Percentiles rank a stretch among this genome's conserved stretches.
These are phyloP conservation scores for Vishniacozyma victoriae DNA, from an alignment of 768 basidiomycete species.

Conservation along the genomic window DNA sequence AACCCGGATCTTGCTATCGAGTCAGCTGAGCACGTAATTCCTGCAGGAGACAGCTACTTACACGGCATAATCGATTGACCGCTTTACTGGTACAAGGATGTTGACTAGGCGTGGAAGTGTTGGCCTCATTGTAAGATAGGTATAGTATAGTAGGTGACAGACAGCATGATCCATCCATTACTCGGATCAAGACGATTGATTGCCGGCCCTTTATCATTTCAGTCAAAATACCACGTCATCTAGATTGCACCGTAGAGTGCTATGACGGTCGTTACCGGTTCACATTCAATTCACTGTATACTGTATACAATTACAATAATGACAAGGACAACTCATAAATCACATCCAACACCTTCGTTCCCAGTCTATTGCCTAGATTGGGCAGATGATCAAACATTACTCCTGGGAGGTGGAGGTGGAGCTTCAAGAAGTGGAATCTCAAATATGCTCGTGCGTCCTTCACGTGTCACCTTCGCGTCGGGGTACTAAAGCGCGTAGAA, in stretches of 20 bases:
- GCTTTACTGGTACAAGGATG: constrained; percentile 89
- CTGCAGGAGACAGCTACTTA: constrained; percentile 5
- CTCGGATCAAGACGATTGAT: too few species aligned
- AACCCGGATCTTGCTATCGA: constrained; percentile 76
- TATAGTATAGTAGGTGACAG: background rate
- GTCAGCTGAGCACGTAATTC: background rate
- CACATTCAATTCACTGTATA: too few species aligned
- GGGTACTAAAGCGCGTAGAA: constrained; percentile 27
- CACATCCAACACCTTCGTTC: constrained; percentile 71
- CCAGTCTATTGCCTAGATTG: constrained; percentile 86
- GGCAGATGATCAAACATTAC: constrained; percentile 61
- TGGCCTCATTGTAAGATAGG: constrained; percentile 24
- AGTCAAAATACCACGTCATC: too few species aligned
- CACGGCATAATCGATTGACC: constrained; percentile 94
- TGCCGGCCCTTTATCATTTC: too few species aligned
- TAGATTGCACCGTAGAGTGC: too few species aligned
- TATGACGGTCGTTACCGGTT: too few species aligned
- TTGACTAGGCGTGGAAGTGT: constrained; percentile 58
- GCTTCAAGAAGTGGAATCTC: constrained; percentile 80
- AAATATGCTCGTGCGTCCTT: constrained; percentile 76
- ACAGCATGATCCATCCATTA: too few species aligned
- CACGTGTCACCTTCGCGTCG: background rate
- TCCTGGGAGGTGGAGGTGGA: constrained; percentile 83
- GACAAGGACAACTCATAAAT: constrained; percentile 76
- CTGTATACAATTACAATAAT: too few species aligned